Evolutionary conservation across 2,329 filamentous ascomycete species (phyloP), one percentile per base, ranked within the genome.

Genomic region (Calonectria pseudoturangicola): DNA sequence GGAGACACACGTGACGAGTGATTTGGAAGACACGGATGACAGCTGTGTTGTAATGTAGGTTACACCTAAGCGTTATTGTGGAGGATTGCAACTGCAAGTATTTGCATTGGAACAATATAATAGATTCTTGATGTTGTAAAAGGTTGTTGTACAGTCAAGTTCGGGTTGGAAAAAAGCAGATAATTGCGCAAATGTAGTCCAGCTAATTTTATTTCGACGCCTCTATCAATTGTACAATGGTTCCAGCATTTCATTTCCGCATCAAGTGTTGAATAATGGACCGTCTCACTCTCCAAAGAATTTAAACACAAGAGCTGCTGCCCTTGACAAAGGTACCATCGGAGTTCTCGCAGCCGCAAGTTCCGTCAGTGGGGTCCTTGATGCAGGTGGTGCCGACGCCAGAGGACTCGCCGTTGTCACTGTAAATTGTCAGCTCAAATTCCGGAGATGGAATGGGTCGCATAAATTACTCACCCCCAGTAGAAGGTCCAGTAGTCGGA

Each of bases 401-500:
- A 3, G 72, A 74, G 18, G 71, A 74, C 45, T 76, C 73, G 43
- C 77, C 76, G 25, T 76, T 76, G 43, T 56, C 43, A 21, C 77
- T 79, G 33, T 0, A 28, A 15, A 5, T 18, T 0, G 51, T 76
- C 45, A 79, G 72, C 9, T 30, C 16, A 28, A 16, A 13, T 21
- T 21, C 33, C 4, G 12, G 13, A 9, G 1, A 48, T 16, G 1
- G 30, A 7, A 28, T 30, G 13, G 13, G 9, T 16, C 7, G 21
- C 4, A 8, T 5, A 12, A 2, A 6, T 3, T 10, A 72, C 76
- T 72, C 66, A 79, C 77, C 68, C 73, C 77, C 77, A 79, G 75
- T 77, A 79, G 48, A 79, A 79, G 10, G 77, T 79, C 77, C 77
- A 79, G 74, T 74, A 79, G 45, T 79, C 77, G 1, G 50, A 39